These are phyloP conservation scores for Colletotrichum falcatum DNA, from an alignment of 2,329 filamentous ascomycete genomes.

Conservation along the genomic window DNA sequence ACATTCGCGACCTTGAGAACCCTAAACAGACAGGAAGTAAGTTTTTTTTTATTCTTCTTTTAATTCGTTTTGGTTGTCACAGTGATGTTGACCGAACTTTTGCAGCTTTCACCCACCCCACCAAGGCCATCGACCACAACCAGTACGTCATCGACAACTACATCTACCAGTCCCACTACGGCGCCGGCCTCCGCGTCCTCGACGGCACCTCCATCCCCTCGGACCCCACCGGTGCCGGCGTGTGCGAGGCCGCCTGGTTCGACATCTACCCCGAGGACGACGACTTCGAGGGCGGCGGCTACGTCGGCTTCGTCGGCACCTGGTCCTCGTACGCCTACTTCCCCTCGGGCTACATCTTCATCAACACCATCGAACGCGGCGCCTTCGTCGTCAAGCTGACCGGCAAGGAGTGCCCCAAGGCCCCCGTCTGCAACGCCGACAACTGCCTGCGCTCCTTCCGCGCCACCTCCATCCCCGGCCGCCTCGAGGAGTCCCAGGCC, in stretches of 20 bases:
- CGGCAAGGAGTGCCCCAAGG: constrained; percentile 39
- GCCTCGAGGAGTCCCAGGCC: constrained; percentile 48
- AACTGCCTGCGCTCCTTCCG: constrained; percentile 54
- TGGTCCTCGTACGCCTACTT: constrained; percentile 64
- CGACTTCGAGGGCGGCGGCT: constrained; percentile 50
- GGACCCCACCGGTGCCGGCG: constrained; percentile 58
- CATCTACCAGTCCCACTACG: constrained; percentile 64
- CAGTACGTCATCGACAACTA: constrained; percentile 60
- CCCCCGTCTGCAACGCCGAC: constrained; percentile 49
- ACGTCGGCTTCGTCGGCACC: constrained; percentile 55
- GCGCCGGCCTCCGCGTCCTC: constrained; percentile 58
- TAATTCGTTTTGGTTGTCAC: fast-evolving
- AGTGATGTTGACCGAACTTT: constrained; percentile 48
- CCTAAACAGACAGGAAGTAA: constrained; percentile 56
- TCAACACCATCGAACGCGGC: constrained; percentile 66
- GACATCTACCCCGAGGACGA: constrained; percentile 66
- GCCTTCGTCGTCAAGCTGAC: constrained; percentile 59
- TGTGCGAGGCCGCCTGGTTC: constrained; percentile 63
- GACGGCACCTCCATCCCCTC: constrained; percentile 51
- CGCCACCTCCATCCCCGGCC: constrained; percentile 49
- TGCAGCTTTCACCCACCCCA: constrained; percentile 55
- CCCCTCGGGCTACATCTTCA: constrained; percentile 60
- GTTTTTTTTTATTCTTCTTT: neutral
- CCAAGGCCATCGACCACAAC: constrained; percentile 61
- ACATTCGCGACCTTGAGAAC: constrained; percentile 57